These are phyloP conservation scores for Pyrenophora teres DNA, from an alignment of 2,329 filamentous ascomycete genomes.

Conservation along the genomic window DNA sequence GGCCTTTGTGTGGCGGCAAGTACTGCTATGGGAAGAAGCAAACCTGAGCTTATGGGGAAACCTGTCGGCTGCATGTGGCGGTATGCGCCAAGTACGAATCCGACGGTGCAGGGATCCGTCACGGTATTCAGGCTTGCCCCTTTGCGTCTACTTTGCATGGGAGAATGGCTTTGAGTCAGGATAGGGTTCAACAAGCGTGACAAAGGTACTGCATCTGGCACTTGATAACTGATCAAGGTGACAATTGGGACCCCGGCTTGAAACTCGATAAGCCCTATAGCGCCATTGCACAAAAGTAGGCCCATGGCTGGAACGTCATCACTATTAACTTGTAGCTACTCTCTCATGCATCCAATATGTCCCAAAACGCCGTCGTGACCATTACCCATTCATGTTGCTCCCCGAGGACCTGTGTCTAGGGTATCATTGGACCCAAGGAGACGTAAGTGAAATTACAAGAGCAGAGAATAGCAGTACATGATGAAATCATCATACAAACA, in stretches of 20 bases:
- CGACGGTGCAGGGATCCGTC: conserved; percentile 22
- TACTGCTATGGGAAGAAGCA: conserved; percentile 30
- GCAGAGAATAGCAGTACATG: conserved; percentile 16
- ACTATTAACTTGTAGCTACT: conserved; percentile 3
- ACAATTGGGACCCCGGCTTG: conserved; percentile 20
- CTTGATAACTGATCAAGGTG: conserved; percentile 6
- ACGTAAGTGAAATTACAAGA: conserved; percentile 12
- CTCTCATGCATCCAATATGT: conserved; percentile 3
- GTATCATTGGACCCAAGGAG: conserved; percentile 17
- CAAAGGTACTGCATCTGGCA: conserved; percentile 7
- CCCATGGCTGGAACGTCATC: conserved; percentile 18
- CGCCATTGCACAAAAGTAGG: conserved; percentile 16
- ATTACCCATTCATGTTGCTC: conserved; percentile 7
- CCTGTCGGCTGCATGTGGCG: conserved; percentile 34
- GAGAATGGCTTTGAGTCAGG: background rate
- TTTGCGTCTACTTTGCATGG: conserved; percentile 20
- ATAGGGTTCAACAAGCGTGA: background rate
- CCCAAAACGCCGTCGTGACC: conserved; percentile 13
- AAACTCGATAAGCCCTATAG: conserved; percentile 21
- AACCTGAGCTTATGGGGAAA: conserved; percentile 25
- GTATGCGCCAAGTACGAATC: conserved; percentile 19
- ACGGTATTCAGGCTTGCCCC: conserved; percentile 22
- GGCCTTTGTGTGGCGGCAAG: conserved; percentile 3
- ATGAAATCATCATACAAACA: conserved; percentile 2
- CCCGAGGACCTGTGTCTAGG: conserved; percentile 15